Base-by-base conservation (phyloP, 2,329 filamentous ascomycete genomes). In the Ophiostoma fasciatum region DNA sequence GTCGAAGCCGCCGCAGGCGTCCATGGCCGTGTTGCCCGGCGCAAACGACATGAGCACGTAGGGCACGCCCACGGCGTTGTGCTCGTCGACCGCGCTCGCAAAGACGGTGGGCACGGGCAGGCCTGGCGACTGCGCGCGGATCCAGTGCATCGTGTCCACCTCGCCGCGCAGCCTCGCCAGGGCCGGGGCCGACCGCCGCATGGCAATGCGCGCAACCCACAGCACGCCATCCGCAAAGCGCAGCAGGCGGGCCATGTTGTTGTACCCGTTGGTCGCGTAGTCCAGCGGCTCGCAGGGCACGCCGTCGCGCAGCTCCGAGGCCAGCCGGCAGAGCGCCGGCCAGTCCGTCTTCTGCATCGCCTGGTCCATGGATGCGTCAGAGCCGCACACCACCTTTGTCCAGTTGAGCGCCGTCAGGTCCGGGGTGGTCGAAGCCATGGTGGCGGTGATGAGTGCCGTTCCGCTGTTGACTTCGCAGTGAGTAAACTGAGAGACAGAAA, bases 1-100 rank as follows among this genome's bases (percentile, higher is more conserved):
- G 8, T 47, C 33, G 14, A 41, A 51, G 2, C 46, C 45, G 23
- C 48, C 45, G 3, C 21, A 25, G 13, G 40, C 35, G 43, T 46
- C 51, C 47, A 47, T 50, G 15, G 36, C 46, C 4, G 36, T 49
- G 39, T 46, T 51, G 32, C 49, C 53, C 35, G 43, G 51, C 33
- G 49, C 35, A 38, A 42, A 53, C 25, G 46, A 47, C 47, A 56
- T 51, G 15, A 57, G 37, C 5, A 52, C 48, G 36, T 49, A 55
- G 4, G 51, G 46, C 6, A 46, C 46, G 4, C 49, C 45, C 13
- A 49, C 42, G 5, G 31, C 18, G 33, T 53, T 53, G 7, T 41
- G 10, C 31, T 36, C 19, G 25, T 43, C 38, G 19, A 41, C 11
- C 33, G 49, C 44, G 35, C 42, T 50, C 6, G 42, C 47, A 30